phyloP scores from a whole-genome alignment of 169 alveolate species.

The Cryptosporidium baileyi region DNA sequence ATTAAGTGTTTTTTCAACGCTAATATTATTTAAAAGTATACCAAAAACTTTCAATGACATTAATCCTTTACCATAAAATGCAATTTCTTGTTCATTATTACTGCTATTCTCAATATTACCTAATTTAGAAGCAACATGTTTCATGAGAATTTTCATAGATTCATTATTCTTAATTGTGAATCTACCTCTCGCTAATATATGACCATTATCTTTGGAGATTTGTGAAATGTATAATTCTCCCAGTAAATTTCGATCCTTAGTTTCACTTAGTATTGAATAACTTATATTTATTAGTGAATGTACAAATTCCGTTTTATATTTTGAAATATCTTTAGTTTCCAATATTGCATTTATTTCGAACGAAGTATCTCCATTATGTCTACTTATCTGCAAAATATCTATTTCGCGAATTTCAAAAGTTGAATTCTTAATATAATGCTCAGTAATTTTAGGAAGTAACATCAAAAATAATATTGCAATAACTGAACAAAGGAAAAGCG shows the following conservation, averaged over 20 bases:
- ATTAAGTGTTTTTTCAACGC: not conserved
- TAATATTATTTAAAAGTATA: constrained; percentile 8
- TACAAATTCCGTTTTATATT: not conserved
- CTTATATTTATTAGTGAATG: constrained; percentile 36
- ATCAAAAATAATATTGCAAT: constrained; percentile 1
- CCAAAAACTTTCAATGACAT: constrained; percentile 42
- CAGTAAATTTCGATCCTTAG: not conserved
- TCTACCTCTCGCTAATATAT: constrained; percentile 10
- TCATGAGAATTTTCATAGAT: not conserved
- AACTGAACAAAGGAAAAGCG: not conserved
- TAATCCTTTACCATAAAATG: constrained; percentile 42
- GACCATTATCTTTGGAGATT: not conserved
- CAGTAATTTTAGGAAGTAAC: constrained; percentile 36
- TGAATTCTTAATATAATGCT: constrained; percentile 11
- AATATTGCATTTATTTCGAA: constrained; percentile 34
- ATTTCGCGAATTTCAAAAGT: constrained; percentile 9
- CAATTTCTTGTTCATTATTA: not conserved
- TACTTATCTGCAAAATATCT: constrained; percentile 36
- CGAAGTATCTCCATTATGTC: constrained; percentile 24
- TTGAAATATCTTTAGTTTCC: not conserved
- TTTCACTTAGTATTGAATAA: constrained; percentile 7
- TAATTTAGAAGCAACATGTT: not conserved
- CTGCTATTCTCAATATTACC: not conserved
- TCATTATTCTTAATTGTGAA: constrained; percentile 42
- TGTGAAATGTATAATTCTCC: constrained; percentile 37